Conservation (phyloP, 768 basidiomycete genomes). For the Tephrocybe sp. region DNA sequence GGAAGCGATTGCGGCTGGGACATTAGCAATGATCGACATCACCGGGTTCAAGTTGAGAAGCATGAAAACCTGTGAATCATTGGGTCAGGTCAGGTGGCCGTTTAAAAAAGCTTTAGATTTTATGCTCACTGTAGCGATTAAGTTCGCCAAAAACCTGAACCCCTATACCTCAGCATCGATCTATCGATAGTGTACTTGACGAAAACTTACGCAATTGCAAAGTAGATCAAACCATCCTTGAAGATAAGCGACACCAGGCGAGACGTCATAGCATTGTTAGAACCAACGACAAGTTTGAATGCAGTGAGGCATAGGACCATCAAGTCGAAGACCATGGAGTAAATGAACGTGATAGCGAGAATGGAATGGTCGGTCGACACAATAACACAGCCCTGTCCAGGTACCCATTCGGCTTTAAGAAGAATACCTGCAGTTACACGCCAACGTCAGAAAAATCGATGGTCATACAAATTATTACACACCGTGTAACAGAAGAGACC, state of each 20-base stretch:
- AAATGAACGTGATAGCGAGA: constrained; percentile 67
- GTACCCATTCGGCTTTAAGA: constrained; percentile 55
- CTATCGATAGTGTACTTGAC: neutral
- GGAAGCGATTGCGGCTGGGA: constrained; percentile 67
- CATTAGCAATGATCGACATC: constrained; percentile 72
- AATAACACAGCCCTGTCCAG: constrained; percentile 51
- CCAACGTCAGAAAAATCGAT: neutral
- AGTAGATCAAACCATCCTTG: constrained; percentile 71
- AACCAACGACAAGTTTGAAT: constrained; percentile 52
- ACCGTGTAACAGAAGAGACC: constrained; percentile 72
- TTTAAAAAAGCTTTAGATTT: neutral
- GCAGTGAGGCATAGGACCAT: constrained; percentile 57
- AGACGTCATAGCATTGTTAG: constrained; percentile 35
- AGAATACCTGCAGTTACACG: constrained; percentile 41
- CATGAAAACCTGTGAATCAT: constrained; percentile 47
- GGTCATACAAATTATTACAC: constrained; percentile 2
- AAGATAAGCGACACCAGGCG: constrained; percentile 65
- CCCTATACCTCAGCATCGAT: constrained; percentile 3
- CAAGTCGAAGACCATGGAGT: constrained; percentile 73
- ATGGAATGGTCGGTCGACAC: constrained; percentile 54
- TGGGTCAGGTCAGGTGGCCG: constrained; percentile 1
- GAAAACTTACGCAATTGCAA: constrained; percentile 59
- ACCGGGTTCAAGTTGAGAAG: constrained; percentile 66
- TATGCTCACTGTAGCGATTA: constrained; percentile 57
- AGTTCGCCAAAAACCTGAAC: constrained; percentile 61